A percentile compares a stretch with the other conserved stretches of the same genome.
phyloP scores from a whole-genome alignment of 2,329 filamentous ascomycete genomes.

The Claviceps sp. region DNA sequence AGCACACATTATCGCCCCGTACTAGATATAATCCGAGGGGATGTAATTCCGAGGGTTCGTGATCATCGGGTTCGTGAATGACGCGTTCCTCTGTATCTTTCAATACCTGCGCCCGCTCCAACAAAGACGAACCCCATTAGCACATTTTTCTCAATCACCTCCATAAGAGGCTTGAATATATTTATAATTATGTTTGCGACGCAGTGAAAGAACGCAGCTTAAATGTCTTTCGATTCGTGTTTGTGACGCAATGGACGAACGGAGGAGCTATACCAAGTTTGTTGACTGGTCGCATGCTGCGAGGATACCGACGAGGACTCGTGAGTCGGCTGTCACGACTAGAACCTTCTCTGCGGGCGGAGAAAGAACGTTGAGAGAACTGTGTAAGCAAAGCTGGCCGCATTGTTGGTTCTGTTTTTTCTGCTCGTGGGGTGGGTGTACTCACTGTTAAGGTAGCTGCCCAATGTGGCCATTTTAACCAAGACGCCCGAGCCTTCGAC shows the following conservation, averaged over 20 bases:
- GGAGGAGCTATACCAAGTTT: slow-evolving; percentile 49
- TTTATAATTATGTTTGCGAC: too few relatives aligned
- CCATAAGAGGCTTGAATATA: too few relatives aligned
- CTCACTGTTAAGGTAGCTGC: slow-evolving; percentile 31
- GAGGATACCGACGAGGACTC: slow-evolving; percentile 71
- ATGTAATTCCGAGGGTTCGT: slow-evolving; percentile 66
- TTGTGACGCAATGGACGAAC: not conserved
- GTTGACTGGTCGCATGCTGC: slow-evolving; percentile 82
- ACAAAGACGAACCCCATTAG: not conserved
- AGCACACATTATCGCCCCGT: slow-evolving; percentile 84
- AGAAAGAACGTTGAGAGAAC: not conserved
- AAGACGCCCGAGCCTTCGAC: not conserved
- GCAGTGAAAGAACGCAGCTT: not conserved
- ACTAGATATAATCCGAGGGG: slow-evolving; percentile 84
- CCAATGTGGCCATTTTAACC: slow-evolving; percentile 28
- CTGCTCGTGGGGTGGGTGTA: not conserved
- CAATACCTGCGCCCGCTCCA: slow-evolving; percentile 45
- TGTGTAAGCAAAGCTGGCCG: not conserved
- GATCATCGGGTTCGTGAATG: slow-evolving; percentile 73
- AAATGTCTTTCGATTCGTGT: not conserved
- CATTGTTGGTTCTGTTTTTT: not conserved
- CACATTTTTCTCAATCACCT: not conserved
- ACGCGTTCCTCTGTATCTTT: slow-evolving; percentile 76
- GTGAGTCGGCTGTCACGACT: slow-evolving; percentile 83
- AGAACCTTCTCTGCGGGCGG: slow-evolving; percentile 64